Conservation (phyloP, 208 protist species). For the Acanthamoeba lenticulata region DNA sequence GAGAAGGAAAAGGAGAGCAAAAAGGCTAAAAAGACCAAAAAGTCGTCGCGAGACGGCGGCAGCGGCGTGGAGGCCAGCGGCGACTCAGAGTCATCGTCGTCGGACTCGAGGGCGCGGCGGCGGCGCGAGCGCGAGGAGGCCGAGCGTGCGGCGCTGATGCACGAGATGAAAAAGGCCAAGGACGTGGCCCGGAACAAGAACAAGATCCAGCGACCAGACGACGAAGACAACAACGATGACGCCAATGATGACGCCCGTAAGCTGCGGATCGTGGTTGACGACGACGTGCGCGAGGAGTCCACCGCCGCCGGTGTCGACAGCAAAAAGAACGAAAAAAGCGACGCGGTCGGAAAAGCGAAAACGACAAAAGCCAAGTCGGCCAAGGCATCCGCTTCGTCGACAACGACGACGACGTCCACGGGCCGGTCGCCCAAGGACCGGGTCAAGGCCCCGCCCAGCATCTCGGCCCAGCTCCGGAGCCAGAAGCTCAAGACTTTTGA, state of each 20-base stretch:
- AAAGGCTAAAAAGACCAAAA: not conserved
- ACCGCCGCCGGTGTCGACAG: not conserved
- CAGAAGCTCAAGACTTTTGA: slow-evolving; percentile 56
- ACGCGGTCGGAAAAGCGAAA: not conserved
- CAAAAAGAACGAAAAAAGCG: slow-evolving; percentile 6
- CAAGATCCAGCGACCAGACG: slow-evolving; percentile 30
- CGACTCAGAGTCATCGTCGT: not conserved
- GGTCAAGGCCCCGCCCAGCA: slow-evolving; percentile 1
- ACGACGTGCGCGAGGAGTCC: not conserved
- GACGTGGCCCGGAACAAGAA: slow-evolving; percentile 36
- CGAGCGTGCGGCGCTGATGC: not conserved
- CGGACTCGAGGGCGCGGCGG: not conserved
- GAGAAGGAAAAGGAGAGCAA: not conserved
- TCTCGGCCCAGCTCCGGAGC: slow-evolving; percentile 9
- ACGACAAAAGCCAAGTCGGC: not conserved
- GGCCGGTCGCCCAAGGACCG: not conserved
- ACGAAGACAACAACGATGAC: not conserved
- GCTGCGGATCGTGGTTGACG: slow-evolving; percentile 20
- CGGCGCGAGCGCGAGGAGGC: slow-evolving; percentile 8
- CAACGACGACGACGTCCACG: not conserved
- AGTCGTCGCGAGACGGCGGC: not conserved
- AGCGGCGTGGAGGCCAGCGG: not conserved
- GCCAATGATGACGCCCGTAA: not conserved
- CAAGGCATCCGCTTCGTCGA: not conserved
- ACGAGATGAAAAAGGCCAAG: slow-evolving; percentile 51